Conservation (phyloP, 805 yeast species). For the Barnettozyma siamensis region DNA sequence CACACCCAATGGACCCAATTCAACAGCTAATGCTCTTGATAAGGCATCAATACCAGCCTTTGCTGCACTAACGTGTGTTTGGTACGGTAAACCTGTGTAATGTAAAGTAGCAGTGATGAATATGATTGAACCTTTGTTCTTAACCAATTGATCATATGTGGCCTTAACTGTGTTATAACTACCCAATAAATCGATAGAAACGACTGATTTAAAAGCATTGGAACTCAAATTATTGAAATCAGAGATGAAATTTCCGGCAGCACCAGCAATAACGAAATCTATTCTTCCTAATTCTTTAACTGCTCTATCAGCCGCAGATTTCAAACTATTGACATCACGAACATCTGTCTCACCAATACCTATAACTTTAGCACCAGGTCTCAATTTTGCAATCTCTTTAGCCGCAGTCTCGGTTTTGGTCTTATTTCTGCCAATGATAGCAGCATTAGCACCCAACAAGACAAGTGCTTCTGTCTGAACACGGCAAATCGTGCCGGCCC, state of each 20-base stretch:
- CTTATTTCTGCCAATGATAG: constrained; percentile 72
- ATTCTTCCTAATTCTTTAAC: constrained; percentile 68
- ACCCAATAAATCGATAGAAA: constrained; percentile 83
- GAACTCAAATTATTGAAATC: constrained; percentile 74
- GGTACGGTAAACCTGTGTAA: constrained; percentile 84
- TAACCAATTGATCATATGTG: constrained; percentile 54
- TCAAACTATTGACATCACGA: constrained; percentile 55
- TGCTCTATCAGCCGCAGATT: constrained; percentile 57
- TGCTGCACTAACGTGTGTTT: constrained; percentile 89
- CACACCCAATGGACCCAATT: constrained; percentile 85
- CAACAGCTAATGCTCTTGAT: constrained; percentile 79
- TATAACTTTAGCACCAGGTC: constrained; percentile 59
- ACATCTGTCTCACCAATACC: constrained; percentile 77
- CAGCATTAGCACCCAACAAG: constrained; percentile 79
- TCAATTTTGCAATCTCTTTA: constrained; percentile 49
- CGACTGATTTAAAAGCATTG: constrained; percentile 84
- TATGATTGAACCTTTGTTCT: constrained; percentile 63
- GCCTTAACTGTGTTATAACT: constrained; percentile 89
- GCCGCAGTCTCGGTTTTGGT: constrained; percentile 67
- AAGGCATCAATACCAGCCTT: constrained; percentile 94
- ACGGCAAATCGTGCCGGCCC: constrained; percentile 93
- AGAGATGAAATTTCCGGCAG: constrained; percentile 88
- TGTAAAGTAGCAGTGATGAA: constrained; percentile 90
- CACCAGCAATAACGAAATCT: constrained; percentile 89
- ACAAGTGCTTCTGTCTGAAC: constrained; percentile 86